Percentiles rank a stretch among this genome's conserved stretches.
Conservation (phyloP, 2,329 filamentous ascomycete genomes). For the Fusarium sp. region DNA sequence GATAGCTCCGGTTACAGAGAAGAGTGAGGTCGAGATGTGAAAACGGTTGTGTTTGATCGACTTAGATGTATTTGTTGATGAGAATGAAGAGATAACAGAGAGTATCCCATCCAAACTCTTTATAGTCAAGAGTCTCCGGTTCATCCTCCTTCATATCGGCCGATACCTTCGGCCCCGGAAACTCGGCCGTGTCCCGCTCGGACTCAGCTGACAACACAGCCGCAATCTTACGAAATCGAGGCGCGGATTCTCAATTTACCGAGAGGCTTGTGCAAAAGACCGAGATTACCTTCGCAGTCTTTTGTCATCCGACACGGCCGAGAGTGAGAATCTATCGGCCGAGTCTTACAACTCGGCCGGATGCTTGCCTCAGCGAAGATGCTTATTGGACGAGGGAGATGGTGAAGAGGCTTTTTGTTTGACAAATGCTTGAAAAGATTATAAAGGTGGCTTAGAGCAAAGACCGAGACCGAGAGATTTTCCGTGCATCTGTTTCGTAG, state of each 20-base stretch:
- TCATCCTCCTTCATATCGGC: neutral
- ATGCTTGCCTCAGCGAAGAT: neutral
- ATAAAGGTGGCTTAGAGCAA: neutral
- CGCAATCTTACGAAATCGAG: slow-evolving; percentile 5
- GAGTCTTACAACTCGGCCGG: slow-evolving; percentile 10
- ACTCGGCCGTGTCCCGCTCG: neutral
- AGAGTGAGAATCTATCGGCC: neutral
- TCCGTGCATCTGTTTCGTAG: neutral
- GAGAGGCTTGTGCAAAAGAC: neutral
- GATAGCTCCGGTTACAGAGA: too few relatives aligned
- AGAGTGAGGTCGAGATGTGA: too few relatives aligned
- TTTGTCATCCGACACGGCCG: slow-evolving; percentile 11
- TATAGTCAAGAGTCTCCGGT: neutral
- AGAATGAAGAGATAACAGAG: neutral
- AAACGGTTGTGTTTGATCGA: too few relatives aligned
- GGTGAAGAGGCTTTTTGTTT: neutral
- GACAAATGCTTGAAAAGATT: neutral
- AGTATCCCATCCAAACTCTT: neutral
- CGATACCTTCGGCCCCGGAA: neutral
- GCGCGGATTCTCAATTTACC: neutral
- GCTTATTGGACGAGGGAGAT: slow-evolving; percentile 15
- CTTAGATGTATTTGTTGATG: too few relatives aligned
- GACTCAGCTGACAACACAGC: neutral
- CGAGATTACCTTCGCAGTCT: neutral
- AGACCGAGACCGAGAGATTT: neutral